A percentile compares a stretch with the other conserved stretches of the same genome.
These are phyloP conservation scores for Halophytophthora batemanensis DNA, from an alignment of 352 stramenopile genomes.

Conservation along the genomic window DNA sequence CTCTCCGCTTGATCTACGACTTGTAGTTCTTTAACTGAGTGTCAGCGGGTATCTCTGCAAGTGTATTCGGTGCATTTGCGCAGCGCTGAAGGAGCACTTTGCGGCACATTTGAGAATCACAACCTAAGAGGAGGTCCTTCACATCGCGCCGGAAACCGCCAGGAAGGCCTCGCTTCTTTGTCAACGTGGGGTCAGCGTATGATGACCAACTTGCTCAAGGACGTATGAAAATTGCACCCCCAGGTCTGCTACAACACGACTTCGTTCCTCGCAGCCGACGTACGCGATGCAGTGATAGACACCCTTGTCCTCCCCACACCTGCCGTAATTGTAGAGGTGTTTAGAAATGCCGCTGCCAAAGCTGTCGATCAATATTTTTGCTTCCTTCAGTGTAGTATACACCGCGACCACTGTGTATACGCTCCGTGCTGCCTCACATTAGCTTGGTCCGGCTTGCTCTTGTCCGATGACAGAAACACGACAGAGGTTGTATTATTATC, in stretches of 20 bases:
- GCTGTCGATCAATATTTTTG: slow-evolving; percentile 1
- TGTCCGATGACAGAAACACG: no score
- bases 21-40: slow-evolving; percentile 1
- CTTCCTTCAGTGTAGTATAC: neutral
- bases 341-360: neutral
- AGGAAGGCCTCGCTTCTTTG: neutral
- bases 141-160: neutral
- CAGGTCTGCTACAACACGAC: neutral
- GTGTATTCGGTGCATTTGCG: neutral
- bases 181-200: neutral
- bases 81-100: slow-evolving; percentile 1
- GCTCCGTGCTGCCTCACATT: neutral
- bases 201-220: slow-evolving; percentile 1
- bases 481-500: no score
- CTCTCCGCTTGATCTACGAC: neutral
- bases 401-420: neutral
- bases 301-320: neutral
- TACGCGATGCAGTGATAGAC: slow-evolving; percentile 1
- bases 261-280: neutral
- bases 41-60: neutral
- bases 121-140: neutral
- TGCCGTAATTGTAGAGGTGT: slow-evolving; percentile 1
- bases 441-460: no score
- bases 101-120: slow-evolving; percentile 1
- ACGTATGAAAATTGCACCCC: neutral